These are phyloP conservation scores for Populus nigra DNA, from an alignment of 345 rosid genomes.

Conservation along the genomic window DNA sequence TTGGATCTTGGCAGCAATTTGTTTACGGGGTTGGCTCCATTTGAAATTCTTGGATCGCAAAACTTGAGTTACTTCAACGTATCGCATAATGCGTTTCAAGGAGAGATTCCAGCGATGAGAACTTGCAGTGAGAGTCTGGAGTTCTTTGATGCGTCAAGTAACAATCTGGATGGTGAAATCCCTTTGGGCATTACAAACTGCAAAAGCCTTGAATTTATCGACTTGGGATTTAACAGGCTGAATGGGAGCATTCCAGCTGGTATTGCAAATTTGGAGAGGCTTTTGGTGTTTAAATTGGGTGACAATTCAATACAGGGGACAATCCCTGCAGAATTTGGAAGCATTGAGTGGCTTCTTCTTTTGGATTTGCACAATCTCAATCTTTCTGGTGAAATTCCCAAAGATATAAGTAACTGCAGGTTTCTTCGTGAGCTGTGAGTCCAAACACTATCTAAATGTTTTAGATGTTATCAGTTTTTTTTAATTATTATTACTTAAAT, in stretches of 20 bases:
- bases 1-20: slow-evolving; percentile 75
- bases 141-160: slow-evolving; percentile 72
- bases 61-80: slow-evolving; percentile 68
- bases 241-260: slow-evolving; percentile 61
- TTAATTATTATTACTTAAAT: neutral
- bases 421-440: slow-evolving; percentile 88
- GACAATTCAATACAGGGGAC: slow-evolving; percentile 61
- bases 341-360: slow-evolving; percentile 61
- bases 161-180: slow-evolving; percentile 57
- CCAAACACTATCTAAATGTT: slow-evolving; percentile 12
- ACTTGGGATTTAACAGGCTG: slow-evolving; percentile 72
- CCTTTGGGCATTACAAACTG: slow-evolving; percentile 62
- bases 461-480: slow-evolving; percentile 17
- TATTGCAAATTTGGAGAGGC: slow-evolving; percentile 47
- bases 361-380: slow-evolving; percentile 79
- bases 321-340: slow-evolving; percentile 58
- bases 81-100: slow-evolving; percentile 63
- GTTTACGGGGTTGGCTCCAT: slow-evolving; percentile 70
- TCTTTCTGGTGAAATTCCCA: slow-evolving; percentile 63
- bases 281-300: slow-evolving; percentile 68
- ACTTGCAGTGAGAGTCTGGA: slow-evolving; percentile 59
- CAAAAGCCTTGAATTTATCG: slow-evolving; percentile 65
- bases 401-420: slow-evolving; percentile 61
- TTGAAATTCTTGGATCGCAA: slow-evolving; percentile 50
- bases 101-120: slow-evolving; percentile 53